Conservation (phyloP, 148 eudicot genomes). For the Rhododendron ovatum region DNA sequence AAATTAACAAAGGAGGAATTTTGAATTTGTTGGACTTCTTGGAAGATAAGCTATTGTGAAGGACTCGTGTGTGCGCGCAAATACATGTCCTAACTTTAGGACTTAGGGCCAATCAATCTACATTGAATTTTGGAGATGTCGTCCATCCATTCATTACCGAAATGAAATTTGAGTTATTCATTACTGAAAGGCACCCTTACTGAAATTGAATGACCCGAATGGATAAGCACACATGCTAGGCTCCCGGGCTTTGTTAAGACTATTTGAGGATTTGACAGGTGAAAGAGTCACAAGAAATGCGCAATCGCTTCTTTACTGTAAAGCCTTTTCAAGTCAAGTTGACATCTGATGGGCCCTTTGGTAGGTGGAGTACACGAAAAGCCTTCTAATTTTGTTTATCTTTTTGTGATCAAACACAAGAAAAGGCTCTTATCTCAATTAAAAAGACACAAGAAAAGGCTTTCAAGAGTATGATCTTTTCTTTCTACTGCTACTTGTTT, state of each 20-base stretch:
- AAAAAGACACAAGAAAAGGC: not conserved
- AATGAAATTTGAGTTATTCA: too few relatives aligned
- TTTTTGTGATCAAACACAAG: not conserved
- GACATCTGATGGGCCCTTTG: not conserved
- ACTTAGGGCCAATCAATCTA: not conserved
- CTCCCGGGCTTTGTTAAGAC: not conserved
- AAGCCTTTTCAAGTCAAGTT: not conserved
- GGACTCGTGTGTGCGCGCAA: not conserved
- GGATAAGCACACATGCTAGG: too few relatives aligned
- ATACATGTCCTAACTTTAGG: not conserved
- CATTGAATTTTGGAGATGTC: not conserved
- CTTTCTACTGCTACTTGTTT: not conserved
- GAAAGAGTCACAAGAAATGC: constrained; percentile 5
- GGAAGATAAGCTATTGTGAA: not conserved
- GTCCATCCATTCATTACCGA: too few relatives aligned
- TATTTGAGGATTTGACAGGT: not conserved
- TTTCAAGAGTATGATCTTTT: not conserved
- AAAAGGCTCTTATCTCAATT: not conserved
- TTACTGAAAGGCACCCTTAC: fast-evolving
- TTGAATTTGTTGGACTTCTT: not conserved
- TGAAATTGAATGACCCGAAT: fast-evolving
- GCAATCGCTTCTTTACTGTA: not conserved
- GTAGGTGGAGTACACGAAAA: not conserved
- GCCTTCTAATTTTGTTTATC: not conserved
- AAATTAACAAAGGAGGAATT: not conserved